Evolutionary conservation across 192 early-diverging fungal genomes (phyloP).

Genomic region (Coemansia sp.): DNA sequence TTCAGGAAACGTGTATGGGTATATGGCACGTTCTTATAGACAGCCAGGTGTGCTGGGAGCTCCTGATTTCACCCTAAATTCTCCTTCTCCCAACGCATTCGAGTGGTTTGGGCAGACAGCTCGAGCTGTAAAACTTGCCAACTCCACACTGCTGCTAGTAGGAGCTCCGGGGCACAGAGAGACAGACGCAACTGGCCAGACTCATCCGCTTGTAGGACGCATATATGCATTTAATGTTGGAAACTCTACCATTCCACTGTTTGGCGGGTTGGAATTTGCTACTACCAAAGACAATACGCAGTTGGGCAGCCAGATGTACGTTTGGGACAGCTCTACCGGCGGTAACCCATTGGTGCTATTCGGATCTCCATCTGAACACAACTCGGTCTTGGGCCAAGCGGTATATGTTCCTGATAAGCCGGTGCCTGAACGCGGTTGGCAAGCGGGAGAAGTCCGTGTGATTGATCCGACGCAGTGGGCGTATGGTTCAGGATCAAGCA

Average conservation of each 20-base stretch:
- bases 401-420: slow-evolving; percentile 7
- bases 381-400: not conserved
- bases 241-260: not conserved
- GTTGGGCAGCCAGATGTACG: slow-evolving; percentile 48
- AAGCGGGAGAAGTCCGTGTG: slow-evolving; percentile 49
- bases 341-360: slow-evolving; percentile 26
- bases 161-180: slow-evolving; percentile 57
- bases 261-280: slow-evolving; percentile 26
- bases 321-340: slow-evolving; percentile 19
- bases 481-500: not conserved
- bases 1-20: slow-evolving; percentile 53
- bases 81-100: slow-evolving; percentile 31
- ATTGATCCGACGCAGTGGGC: slow-evolving; percentile 38
- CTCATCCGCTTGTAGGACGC: slow-evolving; percentile 47
- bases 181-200: not conserved
- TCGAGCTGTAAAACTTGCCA: slow-evolving; percentile 8
- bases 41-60: not conserved
- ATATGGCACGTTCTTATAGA: slow-evolving; percentile 18
- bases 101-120: slow-evolving; percentile 58
- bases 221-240: slow-evolving; percentile 52
- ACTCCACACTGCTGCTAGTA: slow-evolving; percentile 42
- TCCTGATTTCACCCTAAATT: slow-evolving; percentile 46
- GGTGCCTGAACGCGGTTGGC: slow-evolving; percentile 44
- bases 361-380: slow-evolving; percentile 47
- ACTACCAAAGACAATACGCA: slow-evolving; percentile 29